Conservation (phyloP, 2,329 filamentous ascomycete species). For the Huntiella moniliformis region DNA sequence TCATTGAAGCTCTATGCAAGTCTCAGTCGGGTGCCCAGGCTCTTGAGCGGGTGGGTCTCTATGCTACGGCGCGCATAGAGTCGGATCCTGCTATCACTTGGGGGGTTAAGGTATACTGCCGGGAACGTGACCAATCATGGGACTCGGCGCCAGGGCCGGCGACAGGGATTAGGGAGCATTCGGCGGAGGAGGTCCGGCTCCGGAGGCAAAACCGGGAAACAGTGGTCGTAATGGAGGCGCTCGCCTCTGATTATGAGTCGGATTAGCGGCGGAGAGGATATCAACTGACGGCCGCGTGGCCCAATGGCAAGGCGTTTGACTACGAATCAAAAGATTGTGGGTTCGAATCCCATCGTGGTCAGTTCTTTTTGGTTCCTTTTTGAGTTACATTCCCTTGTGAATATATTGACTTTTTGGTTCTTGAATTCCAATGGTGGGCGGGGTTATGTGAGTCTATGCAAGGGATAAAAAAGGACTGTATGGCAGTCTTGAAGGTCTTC, state of each 20-base stretch:
- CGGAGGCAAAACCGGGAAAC: slow-evolving; percentile 65
- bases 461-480: neutral
- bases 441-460: neutral
- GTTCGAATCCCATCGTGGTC: too few relatives aligned
- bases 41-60: slow-evolving; percentile 30
- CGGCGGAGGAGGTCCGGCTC: slow-evolving; percentile 49
- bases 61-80: too few relatives aligned
- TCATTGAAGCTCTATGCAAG: slow-evolving; percentile 29
- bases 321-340: too few relatives aligned
- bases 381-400: neutral
- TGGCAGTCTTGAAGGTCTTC: neutral
- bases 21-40: slow-evolving; percentile 32
- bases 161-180: slow-evolving; percentile 26
- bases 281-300: slow-evolving; percentile 23
- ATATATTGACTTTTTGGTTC: neutral
- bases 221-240: slow-evolving; percentile 54
- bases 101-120: neutral
- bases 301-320: too few relatives aligned
- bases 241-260: neutral
- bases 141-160: too few relatives aligned
- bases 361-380: too few relatives aligned
- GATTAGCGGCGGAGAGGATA: slow-evolving; percentile 29
- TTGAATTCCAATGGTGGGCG: neutral
- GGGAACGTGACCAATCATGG: too few relatives aligned
- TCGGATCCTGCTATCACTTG: slow-evolving; percentile 11